Evolutionary conservation across 2,329 filamentous ascomycete genomes (phyloP).

Genomic region (Aspergillus vadensis): DNA sequence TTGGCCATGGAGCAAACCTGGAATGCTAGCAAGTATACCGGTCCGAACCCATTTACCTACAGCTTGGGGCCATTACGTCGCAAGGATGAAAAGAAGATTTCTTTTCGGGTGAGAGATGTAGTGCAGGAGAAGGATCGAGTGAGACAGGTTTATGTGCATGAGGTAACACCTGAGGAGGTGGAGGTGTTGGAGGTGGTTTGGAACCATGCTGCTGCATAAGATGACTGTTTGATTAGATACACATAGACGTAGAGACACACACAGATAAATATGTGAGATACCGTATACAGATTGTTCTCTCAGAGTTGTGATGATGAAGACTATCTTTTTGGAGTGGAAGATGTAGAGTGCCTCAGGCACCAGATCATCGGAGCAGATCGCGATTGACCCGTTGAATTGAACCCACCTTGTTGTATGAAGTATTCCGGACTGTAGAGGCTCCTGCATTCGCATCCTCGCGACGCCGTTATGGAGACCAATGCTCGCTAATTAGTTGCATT

Average conservation of each 20-base stretch:
- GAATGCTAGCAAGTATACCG: conserved; percentile 42
- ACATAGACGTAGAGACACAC: neutral
- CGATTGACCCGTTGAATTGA: neutral
- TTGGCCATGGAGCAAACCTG: conserved; percentile 55
- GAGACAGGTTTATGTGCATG: conserved; percentile 55
- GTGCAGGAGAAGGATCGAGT: conserved; percentile 45
- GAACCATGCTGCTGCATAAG: conserved; percentile 9
- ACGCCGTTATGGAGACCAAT: too few species aligned
- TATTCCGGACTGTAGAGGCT: neutral
- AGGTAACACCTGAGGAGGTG: conserved; percentile 16
- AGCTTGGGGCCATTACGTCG: conserved; percentile 52
- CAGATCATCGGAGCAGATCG: neutral
- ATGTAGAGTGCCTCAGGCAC: neutral
- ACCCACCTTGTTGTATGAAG: neutral
- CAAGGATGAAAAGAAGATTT: conserved; percentile 50
- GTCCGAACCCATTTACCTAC: conserved; percentile 48
- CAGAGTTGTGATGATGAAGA: too few species aligned
- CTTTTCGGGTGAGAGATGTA: conserved; percentile 49
- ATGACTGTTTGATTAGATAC: neutral
- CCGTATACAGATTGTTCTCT: too few species aligned
- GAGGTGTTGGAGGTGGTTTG: conserved; percentile 29
- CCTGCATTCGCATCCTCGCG: too few species aligned
- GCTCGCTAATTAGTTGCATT: too few species aligned
- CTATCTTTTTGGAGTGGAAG: neutral
- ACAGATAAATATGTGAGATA: neutral